phyloP scores from a whole-genome alignment of 768 basidiomycete species.

The Crepidotus variabilis region DNA sequence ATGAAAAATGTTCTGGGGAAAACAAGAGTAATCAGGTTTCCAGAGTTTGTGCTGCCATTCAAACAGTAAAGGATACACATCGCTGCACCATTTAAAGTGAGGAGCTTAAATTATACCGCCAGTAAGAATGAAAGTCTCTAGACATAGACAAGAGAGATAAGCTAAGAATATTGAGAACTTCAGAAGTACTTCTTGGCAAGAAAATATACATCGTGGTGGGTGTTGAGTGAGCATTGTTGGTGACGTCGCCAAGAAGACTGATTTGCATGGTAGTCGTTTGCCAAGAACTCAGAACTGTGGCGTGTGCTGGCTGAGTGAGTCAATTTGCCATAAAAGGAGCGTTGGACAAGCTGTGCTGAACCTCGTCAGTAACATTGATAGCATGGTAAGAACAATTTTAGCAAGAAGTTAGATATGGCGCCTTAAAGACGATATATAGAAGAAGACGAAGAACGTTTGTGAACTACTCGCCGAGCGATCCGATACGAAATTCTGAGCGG shows the following conservation, averaged over 20 bases:
- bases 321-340: neutral
- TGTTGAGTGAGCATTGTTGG: neutral
- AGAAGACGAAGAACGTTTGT: neutral
- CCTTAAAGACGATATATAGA: neutral
- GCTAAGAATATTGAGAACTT: neutral
- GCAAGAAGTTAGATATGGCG: neutral
- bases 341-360: too few relatives aligned
- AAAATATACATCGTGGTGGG: neutral
- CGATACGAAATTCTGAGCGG: too few relatives aligned
- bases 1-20: too few relatives aligned
- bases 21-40: too few relatives aligned
- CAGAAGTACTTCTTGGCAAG: neutral
- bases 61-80: too few relatives aligned
- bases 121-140: too few relatives aligned
- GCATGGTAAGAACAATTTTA: neutral
- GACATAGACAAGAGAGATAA: neutral
- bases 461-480: too few relatives aligned
- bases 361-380: too few relatives aligned
- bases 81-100: too few relatives aligned
- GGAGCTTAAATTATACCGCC: too few relatives aligned
- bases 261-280: neutral
- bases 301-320: neutral
- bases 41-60: too few relatives aligned
- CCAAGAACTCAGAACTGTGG: neutral
- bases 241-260: neutral